Conservation (phyloP, 2,329 filamentous ascomycete genomes). For the Alternaria infectoria region DNA sequence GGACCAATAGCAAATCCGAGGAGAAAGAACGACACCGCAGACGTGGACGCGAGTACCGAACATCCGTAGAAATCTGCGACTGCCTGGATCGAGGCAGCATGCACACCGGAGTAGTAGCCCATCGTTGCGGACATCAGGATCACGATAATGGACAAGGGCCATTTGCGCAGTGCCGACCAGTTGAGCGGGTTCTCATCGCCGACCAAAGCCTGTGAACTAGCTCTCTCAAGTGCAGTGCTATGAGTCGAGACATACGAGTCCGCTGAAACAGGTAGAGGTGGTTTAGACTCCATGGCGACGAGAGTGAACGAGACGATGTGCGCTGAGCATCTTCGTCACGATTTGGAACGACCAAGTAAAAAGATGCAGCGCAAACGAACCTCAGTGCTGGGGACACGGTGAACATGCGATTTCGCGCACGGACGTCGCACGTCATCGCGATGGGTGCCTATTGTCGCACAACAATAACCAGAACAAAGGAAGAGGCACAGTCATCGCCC, state of each 20-base stretch:
- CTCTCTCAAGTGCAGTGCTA: not conserved
- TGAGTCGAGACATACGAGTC: not conserved
- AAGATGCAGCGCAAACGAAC: not conserved
- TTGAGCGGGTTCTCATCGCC: not conserved
- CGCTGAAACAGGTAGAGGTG: not conserved
- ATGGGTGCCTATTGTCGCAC: not conserved
- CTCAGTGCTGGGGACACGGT: not conserved
- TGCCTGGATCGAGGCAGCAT: not conserved
- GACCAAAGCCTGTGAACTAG: not conserved
- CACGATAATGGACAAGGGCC: not conserved
- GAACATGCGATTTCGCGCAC: not conserved
- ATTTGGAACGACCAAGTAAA: not conserved
- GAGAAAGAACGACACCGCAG: constrained; percentile 45
- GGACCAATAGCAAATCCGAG: constrained; percentile 52
- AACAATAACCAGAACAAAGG: not conserved
- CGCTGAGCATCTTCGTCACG: not conserved
- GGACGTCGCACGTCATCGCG: not conserved
- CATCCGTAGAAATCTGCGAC: not conserved
- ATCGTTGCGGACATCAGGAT: not conserved
- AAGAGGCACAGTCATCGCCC: not conserved
- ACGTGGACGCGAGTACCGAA: not conserved
- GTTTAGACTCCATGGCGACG: not conserved
- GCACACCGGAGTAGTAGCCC: not conserved
- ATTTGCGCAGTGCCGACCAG: not conserved
- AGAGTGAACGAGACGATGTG: not conserved